phyloP scores from a whole-genome alignment of 805 yeast genomes.

The Teunomyces funiuensis region DNA sequence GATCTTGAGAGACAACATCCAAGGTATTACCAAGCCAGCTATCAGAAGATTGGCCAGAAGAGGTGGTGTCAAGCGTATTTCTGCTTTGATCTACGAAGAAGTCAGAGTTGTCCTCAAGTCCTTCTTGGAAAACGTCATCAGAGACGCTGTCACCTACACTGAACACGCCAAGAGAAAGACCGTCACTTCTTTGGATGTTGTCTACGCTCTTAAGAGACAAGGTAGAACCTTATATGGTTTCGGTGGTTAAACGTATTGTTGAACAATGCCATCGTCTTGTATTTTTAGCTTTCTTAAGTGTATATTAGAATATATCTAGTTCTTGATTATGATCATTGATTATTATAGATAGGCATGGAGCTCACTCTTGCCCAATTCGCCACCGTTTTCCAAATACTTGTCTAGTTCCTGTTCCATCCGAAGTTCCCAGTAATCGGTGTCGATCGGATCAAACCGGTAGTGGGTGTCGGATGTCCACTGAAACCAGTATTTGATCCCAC shows the following conservation, averaged over 20 bases:
- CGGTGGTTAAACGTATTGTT: constrained; percentile 73
- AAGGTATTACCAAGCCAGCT: constrained; percentile 99
- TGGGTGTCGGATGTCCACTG: constrained; percentile 17
- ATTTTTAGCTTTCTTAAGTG: constrained; percentile 14
- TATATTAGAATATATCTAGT: constrained; percentile 23
- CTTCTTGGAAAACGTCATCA: constrained; percentile 94
- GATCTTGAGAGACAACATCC: constrained; percentile 98
- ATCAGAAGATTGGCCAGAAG: constrained; percentile 99
- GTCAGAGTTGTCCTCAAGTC: constrained; percentile 96
- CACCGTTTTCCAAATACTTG: constrained; percentile 10
- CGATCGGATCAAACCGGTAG: constrained; percentile 10
- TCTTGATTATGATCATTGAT: constrained; percentile 4
- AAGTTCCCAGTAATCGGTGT: constrained; percentile 19
- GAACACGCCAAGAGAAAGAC: constrained; percentile 99
- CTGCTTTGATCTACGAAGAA: constrained; percentile 98
- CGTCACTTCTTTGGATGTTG: constrained; percentile 97
- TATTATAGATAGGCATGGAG: background rate
- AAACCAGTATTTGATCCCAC: constrained; percentile 19
- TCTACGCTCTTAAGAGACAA: constrained; percentile 99
- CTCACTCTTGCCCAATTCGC: constrained; percentile 9
- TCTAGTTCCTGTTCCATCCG: constrained; percentile 11
- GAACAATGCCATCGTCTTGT: constrained; percentile 6
- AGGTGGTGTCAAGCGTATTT: constrained; percentile 99
- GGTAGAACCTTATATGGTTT: constrained; percentile 99
- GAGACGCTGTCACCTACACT: constrained; percentile 99